Evolutionary conservation across 2,329 filamentous ascomycete species (phyloP).

Genomic region (Macroventuria anomochaeta): DNA sequence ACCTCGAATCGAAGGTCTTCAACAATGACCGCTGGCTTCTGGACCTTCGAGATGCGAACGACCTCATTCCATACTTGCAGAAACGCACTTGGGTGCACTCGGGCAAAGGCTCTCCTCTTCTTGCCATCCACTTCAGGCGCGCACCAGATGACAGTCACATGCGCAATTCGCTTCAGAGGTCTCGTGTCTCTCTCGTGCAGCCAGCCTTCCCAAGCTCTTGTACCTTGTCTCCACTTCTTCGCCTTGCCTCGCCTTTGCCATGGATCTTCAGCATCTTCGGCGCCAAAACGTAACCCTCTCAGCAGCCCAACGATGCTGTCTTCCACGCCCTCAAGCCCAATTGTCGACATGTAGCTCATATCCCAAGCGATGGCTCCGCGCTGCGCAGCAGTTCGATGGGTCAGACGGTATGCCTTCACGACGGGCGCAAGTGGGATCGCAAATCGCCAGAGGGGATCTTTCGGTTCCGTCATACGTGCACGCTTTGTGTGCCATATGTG

Average conservation of each 20-base stretch:
- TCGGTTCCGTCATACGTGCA: conserved; percentile 83
- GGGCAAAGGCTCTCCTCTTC: conserved; percentile 67
- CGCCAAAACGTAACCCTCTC: conserved; percentile 63
- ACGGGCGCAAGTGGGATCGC: conserved; percentile 83
- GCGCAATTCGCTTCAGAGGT: conserved; percentile 67
- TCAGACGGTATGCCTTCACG: conserved; percentile 86
- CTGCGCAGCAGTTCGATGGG: conserved; percentile 77
- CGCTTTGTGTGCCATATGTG: conserved; percentile 94
- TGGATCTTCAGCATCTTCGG: conserved; percentile 60
- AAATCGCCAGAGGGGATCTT: conserved; percentile 86
- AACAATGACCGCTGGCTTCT: conserved; percentile 66
- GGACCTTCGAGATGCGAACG: conserved; percentile 62
- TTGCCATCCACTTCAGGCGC: conserved; percentile 27
- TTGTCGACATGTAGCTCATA: conserved; percentile 90
- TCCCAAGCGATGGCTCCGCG: conserved; percentile 89
- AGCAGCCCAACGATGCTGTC: conserved; percentile 71
- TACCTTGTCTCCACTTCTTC: conserved; percentile 73
- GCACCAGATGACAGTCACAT: conserved; percentile 78
- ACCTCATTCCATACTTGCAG: conserved; percentile 71
- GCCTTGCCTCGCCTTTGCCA: conserved; percentile 63
- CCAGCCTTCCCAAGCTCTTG: conserved; percentile 64
- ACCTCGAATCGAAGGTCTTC: conserved; percentile 76
- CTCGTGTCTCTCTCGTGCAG: conserved; percentile 61
- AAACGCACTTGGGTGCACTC: conserved; percentile 84
- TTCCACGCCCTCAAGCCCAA: conserved; percentile 73